These are phyloP conservation scores for Aureobasidium lini DNA, from an alignment of 2,329 filamentous ascomycete genomes.

Conservation along the genomic window DNA sequence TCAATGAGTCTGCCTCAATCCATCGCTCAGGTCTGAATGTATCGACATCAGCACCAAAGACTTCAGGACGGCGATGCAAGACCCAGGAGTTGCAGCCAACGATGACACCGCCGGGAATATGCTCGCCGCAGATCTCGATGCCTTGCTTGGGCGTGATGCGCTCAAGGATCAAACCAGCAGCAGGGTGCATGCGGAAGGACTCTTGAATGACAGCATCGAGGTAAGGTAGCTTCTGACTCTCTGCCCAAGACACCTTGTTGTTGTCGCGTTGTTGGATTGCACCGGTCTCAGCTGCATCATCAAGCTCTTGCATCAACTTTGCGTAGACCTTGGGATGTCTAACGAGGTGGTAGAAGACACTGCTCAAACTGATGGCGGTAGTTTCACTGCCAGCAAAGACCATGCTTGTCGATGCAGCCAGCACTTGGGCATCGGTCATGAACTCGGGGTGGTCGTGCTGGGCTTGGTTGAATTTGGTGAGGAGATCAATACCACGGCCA, in stretches of 20 bases:
- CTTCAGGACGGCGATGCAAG: conserved; percentile 57
- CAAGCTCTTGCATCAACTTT: conserved; percentile 55
- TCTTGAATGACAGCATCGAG: conserved; percentile 74
- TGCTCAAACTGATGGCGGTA: conserved; percentile 64
- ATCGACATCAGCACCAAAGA: conserved; percentile 62
- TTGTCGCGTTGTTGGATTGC: conserved; percentile 36
- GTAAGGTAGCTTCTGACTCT: conserved; percentile 64
- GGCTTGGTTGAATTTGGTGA: conserved; percentile 66
- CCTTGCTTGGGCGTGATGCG: conserved; percentile 61
- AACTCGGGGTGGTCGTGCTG: conserved; percentile 60
- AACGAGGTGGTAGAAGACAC: conserved; percentile 67
- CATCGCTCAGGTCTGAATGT: conserved; percentile 63
- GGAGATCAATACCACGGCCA: conserved; percentile 48
- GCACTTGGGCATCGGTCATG: conserved; percentile 62
- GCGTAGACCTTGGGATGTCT: conserved; percentile 51
- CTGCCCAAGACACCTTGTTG: conserved; percentile 60
- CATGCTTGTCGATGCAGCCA: conserved; percentile 66
- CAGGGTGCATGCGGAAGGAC: conserved; percentile 67
- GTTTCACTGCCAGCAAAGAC: conserved; percentile 69
- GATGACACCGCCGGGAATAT: conserved; percentile 61
- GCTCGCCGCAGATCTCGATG: conserved; percentile 53
- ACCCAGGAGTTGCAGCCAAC: conserved; percentile 72
- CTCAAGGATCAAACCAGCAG: conserved; percentile 64
- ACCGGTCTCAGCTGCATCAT: conserved; percentile 49
- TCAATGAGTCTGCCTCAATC: conserved; percentile 46